phyloP scores from a whole-genome alignment of 805 yeast species.

The Wickerhamomyces strasburgensis region DNA sequence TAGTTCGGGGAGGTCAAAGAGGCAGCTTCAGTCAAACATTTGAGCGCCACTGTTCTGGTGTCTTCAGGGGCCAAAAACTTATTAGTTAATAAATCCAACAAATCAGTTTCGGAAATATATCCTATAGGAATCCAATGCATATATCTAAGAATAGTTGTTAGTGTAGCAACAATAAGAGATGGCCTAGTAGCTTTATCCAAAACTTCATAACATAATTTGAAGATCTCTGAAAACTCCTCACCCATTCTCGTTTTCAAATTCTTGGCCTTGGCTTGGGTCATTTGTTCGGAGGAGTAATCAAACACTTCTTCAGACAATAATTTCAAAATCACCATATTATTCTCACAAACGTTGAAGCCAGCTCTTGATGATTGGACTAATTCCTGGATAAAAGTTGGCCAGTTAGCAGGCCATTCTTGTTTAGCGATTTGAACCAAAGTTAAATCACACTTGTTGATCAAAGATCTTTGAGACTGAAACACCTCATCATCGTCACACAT shows the following conservation, averaged over 20 bases:
- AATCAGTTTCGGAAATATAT: slow-evolving; percentile 82
- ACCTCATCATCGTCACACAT: slow-evolving; percentile 79
- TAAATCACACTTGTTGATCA: slow-evolving; percentile 88
- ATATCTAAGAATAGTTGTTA: slow-evolving; percentile 76
- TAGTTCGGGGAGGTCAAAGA: slow-evolving; percentile 54
- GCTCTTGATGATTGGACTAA: slow-evolving; percentile 79
- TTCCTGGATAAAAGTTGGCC: slow-evolving; percentile 97
- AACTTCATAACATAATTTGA: slow-evolving; percentile 88
- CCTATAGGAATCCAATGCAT: slow-evolving; percentile 93
- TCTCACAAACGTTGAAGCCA: slow-evolving; percentile 91
- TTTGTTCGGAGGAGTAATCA: slow-evolving; percentile 90
- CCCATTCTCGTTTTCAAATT: slow-evolving; percentile 78
- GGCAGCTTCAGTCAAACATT: slow-evolving; percentile 90
- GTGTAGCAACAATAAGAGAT: slow-evolving; percentile 76
- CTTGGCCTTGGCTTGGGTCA: slow-evolving; percentile 93
- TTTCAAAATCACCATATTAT: slow-evolving; percentile 89
- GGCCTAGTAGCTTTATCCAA: slow-evolving; percentile 85
- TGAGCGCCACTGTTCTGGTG: slow-evolving; percentile 78
- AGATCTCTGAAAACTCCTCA: slow-evolving; percentile 88
- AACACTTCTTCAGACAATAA: slow-evolving; percentile 92
- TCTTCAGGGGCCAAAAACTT: slow-evolving; percentile 76
- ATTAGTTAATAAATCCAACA: slow-evolving; percentile 63
- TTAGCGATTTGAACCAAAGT: slow-evolving; percentile 91
- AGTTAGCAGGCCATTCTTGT: slow-evolving; percentile 98
- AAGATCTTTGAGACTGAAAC: slow-evolving; percentile 68